Conservation (phyloP, 2,329 filamentous ascomycete genomes). For the Calonectria multiphialidica region DNA sequence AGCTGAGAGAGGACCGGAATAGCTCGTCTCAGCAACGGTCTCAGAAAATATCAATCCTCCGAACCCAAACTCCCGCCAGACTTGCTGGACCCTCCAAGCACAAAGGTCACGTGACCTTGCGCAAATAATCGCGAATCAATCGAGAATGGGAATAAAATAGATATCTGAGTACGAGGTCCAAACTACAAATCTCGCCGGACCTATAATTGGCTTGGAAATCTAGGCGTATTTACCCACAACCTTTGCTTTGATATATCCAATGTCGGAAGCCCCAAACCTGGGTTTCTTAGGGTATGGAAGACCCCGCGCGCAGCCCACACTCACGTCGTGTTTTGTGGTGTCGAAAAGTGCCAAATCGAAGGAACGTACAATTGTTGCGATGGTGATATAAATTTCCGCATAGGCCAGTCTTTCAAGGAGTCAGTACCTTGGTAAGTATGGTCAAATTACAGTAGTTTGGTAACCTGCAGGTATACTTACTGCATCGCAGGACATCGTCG, state of each 20-base stretch:
- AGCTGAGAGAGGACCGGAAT: background rate
- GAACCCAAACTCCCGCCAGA: background rate
- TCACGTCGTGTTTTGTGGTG: background rate
- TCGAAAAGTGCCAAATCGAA: slow-evolving; percentile 2
- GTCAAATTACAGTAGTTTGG: background rate
- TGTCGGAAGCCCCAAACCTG: background rate
- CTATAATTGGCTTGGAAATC: background rate
- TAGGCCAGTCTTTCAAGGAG: background rate
- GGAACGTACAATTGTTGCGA: background rate
- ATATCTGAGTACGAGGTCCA: too few species aligned
- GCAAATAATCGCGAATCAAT: background rate
- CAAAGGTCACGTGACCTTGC: too few species aligned
- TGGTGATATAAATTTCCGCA: background rate
- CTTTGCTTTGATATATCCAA: background rate
- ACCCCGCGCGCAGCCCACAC: background rate
- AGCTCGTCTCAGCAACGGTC: background rate
- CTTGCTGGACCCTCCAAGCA: background rate
- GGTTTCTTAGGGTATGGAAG: background rate
- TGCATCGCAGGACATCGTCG: slow-evolving; percentile 6
- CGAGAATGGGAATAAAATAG: too few species aligned
- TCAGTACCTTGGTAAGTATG: background rate
- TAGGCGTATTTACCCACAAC: background rate
- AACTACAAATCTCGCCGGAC: too few species aligned
- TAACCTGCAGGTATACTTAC: background rate
- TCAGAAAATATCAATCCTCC: background rate